Conservation (phyloP, 176 grass and related monocot species). For the Typha latifolia region DNA sequence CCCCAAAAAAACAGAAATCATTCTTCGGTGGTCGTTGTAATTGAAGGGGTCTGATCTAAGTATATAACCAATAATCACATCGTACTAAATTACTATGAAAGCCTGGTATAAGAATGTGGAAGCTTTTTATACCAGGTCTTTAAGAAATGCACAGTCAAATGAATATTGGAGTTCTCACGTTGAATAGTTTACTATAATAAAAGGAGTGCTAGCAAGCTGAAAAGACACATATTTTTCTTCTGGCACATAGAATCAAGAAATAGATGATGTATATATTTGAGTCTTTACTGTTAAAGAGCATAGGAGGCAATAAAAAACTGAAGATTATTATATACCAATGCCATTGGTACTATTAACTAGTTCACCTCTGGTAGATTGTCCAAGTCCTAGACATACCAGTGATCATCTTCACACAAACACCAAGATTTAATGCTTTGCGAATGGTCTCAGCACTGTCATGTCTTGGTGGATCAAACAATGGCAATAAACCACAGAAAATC, state of each 20-base stretch:
- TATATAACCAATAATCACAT: too few species aligned
- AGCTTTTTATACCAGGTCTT: too few species aligned
- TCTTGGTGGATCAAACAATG: constrained; percentile 77
- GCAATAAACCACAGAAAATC: constrained; percentile 71
- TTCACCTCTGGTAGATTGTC: background rate
- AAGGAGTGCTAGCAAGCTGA: background rate
- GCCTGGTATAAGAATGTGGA: too few species aligned
- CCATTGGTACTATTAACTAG: background rate
- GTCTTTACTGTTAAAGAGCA: background rate
- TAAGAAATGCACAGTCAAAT: too few species aligned
- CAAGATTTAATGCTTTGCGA: constrained; percentile 59
- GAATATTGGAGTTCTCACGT: too few species aligned
- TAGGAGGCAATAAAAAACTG: background rate
- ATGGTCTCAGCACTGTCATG: constrained; percentile 89
- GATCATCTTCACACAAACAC: constrained; percentile 86
- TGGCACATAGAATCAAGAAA: background rate
- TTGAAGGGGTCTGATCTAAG: too few species aligned
- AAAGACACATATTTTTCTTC: background rate
- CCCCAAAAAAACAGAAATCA: too few species aligned
- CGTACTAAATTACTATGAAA: too few species aligned
- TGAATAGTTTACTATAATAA: too few species aligned
- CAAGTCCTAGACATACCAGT: constrained; percentile 37
- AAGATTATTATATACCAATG: background rate
- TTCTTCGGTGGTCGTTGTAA: too few species aligned
- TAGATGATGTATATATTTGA: background rate